phyloP scores from a whole-genome alignment of 2,329 filamentous ascomycete genomes.

The Aureobasidium sp. region DNA sequence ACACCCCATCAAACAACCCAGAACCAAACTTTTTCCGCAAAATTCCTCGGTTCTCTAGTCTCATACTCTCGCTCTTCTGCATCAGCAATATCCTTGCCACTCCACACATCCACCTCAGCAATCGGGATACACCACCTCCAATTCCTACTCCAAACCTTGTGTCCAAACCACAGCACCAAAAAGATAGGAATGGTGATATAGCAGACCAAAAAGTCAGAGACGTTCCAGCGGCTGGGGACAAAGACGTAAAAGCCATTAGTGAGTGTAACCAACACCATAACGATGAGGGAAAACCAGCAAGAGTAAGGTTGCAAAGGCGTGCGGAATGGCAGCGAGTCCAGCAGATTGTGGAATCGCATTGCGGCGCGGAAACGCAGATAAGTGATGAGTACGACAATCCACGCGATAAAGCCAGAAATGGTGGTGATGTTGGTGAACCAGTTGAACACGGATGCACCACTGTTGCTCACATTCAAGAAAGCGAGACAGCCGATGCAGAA shows the following conservation, averaged over 20 bases:
- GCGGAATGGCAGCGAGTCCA: conserved; percentile 44
- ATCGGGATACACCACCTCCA: conserved; percentile 27
- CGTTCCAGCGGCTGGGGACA: conserved; percentile 39
- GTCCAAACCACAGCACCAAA: conserved; percentile 34
- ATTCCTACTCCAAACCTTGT: conserved; percentile 30
- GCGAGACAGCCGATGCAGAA: conserved; percentile 32
- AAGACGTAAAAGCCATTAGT: conserved; percentile 54
- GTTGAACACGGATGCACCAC: conserved; percentile 33
- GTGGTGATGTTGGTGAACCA: conserved; percentile 38
- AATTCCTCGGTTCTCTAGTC: conserved; percentile 35
- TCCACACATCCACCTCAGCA: conserved; percentile 39
- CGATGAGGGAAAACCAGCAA: conserved; percentile 43
- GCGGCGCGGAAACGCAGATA: conserved; percentile 47
- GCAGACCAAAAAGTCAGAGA: conserved; percentile 45
- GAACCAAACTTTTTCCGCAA: conserved; percentile 39
- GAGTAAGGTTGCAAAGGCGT: conserved; percentile 47
- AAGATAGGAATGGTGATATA: conserved; percentile 52
- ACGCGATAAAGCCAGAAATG: conserved; percentile 33
- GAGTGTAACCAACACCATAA: conserved; percentile 45
- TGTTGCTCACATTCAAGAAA: conserved; percentile 32
- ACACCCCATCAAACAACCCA: conserved; percentile 35
- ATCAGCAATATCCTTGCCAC: conserved; percentile 41
- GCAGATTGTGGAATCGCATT: conserved; percentile 42
- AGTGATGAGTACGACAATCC: conserved; percentile 38
- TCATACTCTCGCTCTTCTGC: conserved; percentile 36